A percentile compares a stretch with the other conserved stretches of the same genome.
Evolutionary conservation across 2,329 filamentous ascomycete genomes (phyloP).

Genomic region (Lomentospora prolificans): DNA sequence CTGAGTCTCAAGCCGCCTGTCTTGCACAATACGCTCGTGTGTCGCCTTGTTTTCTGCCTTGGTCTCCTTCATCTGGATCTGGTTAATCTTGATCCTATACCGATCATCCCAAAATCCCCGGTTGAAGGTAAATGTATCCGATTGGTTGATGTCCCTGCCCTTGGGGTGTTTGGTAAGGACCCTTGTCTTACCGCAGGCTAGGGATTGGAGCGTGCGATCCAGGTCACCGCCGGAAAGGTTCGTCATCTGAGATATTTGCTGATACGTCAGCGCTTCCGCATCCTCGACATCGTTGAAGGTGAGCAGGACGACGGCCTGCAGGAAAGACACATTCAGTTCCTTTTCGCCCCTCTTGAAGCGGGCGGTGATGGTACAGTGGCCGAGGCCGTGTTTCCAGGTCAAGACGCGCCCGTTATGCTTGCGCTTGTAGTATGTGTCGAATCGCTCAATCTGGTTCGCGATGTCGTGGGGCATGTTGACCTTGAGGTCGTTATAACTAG

Average conservation of each 20-base stretch:
- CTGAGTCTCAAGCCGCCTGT: slow-evolving; percentile 92
- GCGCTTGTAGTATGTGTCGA: slow-evolving; percentile 74
- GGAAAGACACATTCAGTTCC: slow-evolving; percentile 82
- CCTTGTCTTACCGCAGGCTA: slow-evolving; percentile 82
- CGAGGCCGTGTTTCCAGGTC: slow-evolving; percentile 87
- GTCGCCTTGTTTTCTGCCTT: slow-evolving; percentile 91
- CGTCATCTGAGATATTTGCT: slow-evolving; percentile 64
- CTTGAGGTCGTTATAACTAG: slow-evolving; percentile 67
- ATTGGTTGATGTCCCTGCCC: slow-evolving; percentile 65
- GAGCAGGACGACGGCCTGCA: slow-evolving; percentile 83
- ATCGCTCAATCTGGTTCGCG: slow-evolving; percentile 65
- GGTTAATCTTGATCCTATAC: slow-evolving; percentile 94
- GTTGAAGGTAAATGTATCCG: slow-evolving; percentile 82
- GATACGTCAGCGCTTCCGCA: slow-evolving; percentile 60
- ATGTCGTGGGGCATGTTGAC: slow-evolving; percentile 70
- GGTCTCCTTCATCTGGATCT: slow-evolving; percentile 94
- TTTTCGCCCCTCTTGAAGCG: slow-evolving; percentile 71
- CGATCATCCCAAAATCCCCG: slow-evolving; percentile 66
- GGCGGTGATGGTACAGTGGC: slow-evolving; percentile 78
- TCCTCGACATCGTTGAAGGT: slow-evolving; percentile 66
- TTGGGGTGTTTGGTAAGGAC: slow-evolving; percentile 80
- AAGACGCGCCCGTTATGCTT: slow-evolving; percentile 85
- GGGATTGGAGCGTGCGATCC: slow-evolving; percentile 82
- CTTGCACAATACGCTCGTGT: slow-evolving; percentile 78
- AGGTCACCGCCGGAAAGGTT: slow-evolving; percentile 70